Evolutionary conservation across 306 rosid species (phyloP).

Genomic region (Quillaja saponaria): DNA sequence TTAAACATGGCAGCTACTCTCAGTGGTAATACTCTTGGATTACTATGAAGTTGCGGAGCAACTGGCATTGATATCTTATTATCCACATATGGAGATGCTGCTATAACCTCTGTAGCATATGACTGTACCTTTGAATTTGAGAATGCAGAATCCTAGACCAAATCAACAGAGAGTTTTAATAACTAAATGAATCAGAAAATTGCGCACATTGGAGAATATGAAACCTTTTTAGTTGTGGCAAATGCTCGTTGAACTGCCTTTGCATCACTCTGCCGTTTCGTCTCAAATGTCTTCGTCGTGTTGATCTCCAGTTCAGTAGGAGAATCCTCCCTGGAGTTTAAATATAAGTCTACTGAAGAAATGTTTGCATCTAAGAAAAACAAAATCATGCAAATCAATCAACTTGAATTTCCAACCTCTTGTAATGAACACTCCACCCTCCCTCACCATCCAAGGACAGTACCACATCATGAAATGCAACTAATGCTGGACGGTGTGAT

Average conservation of each 20-base stretch:
- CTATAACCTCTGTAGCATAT: slow-evolving; percentile 60
- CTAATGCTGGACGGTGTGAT: slow-evolving; percentile 98
- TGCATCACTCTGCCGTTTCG: slow-evolving; percentile 80
- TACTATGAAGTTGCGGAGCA: slow-evolving; percentile 69
- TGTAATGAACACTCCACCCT: slow-evolving; percentile 88
- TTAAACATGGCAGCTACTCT: slow-evolving; percentile 81
- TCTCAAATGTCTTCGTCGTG: slow-evolving; percentile 51
- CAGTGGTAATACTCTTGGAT: slow-evolving; percentile 64
- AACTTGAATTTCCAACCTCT: slow-evolving; percentile 55
- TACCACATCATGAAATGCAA: slow-evolving; percentile 95
- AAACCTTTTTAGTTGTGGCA: slow-evolving; percentile 61
- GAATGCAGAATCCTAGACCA: slow-evolving; percentile 64
- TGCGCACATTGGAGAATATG: slow-evolving; percentile 21
- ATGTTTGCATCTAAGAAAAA: slow-evolving; percentile 22
- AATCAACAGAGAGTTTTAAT: slow-evolving; percentile 17
- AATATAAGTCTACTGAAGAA: slow-evolving; percentile 34
- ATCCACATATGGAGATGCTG: slow-evolving; percentile 61
- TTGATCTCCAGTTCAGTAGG: slow-evolving; percentile 50
- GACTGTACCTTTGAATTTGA: slow-evolving; percentile 67
- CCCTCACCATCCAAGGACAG: slow-evolving; percentile 98
- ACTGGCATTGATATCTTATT: slow-evolving; percentile 39
- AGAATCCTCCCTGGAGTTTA: slow-evolving; percentile 72
- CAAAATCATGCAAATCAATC: slow-evolving; percentile 17
- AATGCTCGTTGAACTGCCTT: slow-evolving; percentile 88
- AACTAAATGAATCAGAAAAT: slow-evolving; percentile 5